Evolutionary conservation across 441 rosid genomes (phyloP), one percentile per base, ranked within the genome.

Genomic region (Eugenia klotzschiana): DNA sequence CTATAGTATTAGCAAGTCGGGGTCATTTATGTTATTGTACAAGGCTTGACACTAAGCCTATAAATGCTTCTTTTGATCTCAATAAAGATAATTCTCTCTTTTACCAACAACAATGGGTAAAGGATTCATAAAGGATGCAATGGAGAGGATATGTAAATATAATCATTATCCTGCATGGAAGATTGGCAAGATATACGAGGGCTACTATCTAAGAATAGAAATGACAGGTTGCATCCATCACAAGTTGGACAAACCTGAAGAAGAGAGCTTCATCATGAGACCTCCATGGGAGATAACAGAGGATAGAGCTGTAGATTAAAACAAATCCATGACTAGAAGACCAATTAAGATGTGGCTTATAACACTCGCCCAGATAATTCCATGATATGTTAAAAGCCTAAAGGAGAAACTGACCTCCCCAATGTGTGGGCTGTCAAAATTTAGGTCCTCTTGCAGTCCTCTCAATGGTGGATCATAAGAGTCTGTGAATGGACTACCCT

Each of bases 381-480:
- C 18, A 37, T 13, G 23, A 26, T 18, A 40, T 51, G 11, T 40
- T 10, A 41, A 22, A 81, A 84, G 84, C 79, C 37, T 46, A 79
- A 86, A 87, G 82, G 88, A 27, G 79, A 43, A 26, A 87, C 84
- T 87, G 84, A 97, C 99, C 99, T 97, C 99, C 91, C 98, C 99
- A 82, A 97, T 94, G 80, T 98, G 98, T 85, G 98, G 98, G 87
- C 97, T 97, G 87, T 94, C 99, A 90, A 97, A 96, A 91, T 97
- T 96, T 79, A 96, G 91, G 87, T 97, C 99, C 88, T 97, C 99
- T 85, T 97, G 99, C 86, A 96, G 90, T 82, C 99, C 99, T 92
- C 96, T 97, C 89, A 96, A 86, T 55, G 99, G 99, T 77, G 98
- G 99, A 89, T 96, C 99, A 89, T 94, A 97, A 54, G 98, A 94